phyloP scores from a whole-genome alignment of 257 asterid species.

The Pogostemon cablin region DNA sequence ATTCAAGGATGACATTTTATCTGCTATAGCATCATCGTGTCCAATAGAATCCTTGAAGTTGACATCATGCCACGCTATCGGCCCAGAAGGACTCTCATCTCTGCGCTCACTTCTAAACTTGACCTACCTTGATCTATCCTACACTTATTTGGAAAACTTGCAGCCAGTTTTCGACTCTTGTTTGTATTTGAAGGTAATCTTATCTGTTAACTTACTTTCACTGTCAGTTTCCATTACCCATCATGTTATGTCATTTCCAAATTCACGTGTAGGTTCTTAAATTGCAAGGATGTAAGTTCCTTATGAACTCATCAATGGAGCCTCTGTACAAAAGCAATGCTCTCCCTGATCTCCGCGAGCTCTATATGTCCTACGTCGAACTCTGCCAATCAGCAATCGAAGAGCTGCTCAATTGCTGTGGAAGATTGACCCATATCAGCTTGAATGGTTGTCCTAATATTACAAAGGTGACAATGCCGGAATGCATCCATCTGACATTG shows the following conservation, averaged over 20 bases:
- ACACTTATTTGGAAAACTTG: slow-evolving; percentile 67
- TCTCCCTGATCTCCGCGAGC: slow-evolving; percentile 68
- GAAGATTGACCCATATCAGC: slow-evolving; percentile 72
- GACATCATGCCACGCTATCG: slow-evolving; percentile 73
- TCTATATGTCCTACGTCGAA: slow-evolving; percentile 79
- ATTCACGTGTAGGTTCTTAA: slow-evolving; percentile 60
- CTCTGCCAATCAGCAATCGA: slow-evolving; percentile 79
- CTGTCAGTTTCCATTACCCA: too few species aligned
- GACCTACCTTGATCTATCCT: slow-evolving; percentile 77
- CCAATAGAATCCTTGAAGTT: slow-evolving; percentile 70
- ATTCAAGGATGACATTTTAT: slow-evolving; percentile 72
- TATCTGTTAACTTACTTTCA: too few species aligned
- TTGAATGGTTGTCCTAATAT: slow-evolving; percentile 80
- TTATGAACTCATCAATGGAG: slow-evolving; percentile 64
- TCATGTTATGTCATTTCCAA: too few species aligned
- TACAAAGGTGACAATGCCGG: slow-evolving; percentile 57
- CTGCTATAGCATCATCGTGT: slow-evolving; percentile 66
- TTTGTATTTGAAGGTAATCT: slow-evolving; percentile 61
- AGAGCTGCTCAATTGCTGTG: slow-evolving; percentile 75
- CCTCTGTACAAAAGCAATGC: slow-evolving; percentile 74
- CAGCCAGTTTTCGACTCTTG: slow-evolving; percentile 70
- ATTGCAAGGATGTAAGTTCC: slow-evolving; percentile 90
- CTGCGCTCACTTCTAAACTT: slow-evolving; percentile 55
- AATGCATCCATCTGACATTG: slow-evolving; percentile 60
- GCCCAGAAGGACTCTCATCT: slow-evolving; percentile 58